Conservation (phyloP, 129 eudicot genomes). For the Arctium minus region DNA sequence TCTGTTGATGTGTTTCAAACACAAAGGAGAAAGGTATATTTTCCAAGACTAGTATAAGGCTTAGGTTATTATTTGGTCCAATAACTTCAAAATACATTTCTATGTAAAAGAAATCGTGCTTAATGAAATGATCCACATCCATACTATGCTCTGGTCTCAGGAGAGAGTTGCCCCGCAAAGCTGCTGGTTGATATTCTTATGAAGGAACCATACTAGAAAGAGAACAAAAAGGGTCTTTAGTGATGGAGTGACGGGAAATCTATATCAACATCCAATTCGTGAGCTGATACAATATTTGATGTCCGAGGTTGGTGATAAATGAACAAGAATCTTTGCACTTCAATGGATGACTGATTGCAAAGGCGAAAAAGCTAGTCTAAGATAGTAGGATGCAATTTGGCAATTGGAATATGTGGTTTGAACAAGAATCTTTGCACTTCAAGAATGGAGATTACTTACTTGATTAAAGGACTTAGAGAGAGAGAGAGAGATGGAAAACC, state of each 20-base stretch:
- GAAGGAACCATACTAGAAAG: no score
- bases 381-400: neutral
- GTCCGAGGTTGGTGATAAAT: neutral
- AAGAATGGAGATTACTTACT: neutral
- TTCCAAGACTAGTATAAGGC: neutral
- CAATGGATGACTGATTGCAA: neutral
- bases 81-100: no score
- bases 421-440: neutral
- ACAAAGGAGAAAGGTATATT: neutral
- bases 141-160: no score
- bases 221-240: no score
- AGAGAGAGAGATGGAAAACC: neutral
- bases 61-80: neutral
- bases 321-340: neutral
- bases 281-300: no score
- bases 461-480: neutral
- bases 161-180: no score
- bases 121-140: no score
- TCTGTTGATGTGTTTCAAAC: neutral
- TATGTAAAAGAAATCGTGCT: no score
- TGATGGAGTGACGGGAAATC: no score
- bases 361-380: neutral
- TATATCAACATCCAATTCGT: no score
- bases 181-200: no score
- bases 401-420: neutral